Conservation (phyloP, 306 rosid genomes). For the Inga oerstediana region DNA sequence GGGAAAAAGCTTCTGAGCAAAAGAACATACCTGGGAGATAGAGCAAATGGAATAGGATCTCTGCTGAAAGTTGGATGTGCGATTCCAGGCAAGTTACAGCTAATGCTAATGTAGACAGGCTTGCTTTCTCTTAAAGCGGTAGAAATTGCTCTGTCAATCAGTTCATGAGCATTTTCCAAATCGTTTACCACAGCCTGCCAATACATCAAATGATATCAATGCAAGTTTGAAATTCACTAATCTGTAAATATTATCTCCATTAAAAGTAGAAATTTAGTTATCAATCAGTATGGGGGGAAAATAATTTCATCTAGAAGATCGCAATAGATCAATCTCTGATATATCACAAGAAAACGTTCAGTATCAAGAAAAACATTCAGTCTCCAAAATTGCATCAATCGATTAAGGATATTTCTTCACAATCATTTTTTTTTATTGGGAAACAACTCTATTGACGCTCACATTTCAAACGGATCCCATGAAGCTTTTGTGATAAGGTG, state of each 20-base stretch:
- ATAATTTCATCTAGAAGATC: not conserved
- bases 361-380: not conserved
- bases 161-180: slow-evolving; percentile 50
- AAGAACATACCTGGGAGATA: slow-evolving; percentile 43
- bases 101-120: slow-evolving; percentile 52
- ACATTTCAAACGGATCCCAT: not conserved
- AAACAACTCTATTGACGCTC: not conserved
- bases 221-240: not conserved
- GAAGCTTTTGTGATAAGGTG: not conserved
- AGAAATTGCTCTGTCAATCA: slow-evolving; percentile 50
- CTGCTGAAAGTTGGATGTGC: slow-evolving; percentile 46
- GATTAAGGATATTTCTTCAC: not conserved
- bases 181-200: slow-evolving; percentile 53
- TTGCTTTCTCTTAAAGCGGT: slow-evolving; percentile 51
- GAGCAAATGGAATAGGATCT: slow-evolving; percentile 50
- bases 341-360: not conserved
- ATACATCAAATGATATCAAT: not conserved
- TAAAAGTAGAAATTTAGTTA: not conserved
- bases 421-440: not conserved
- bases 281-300: not conserved
- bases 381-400: not conserved
- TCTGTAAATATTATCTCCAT: not conserved
- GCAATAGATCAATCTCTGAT: not conserved
- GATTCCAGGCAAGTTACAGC: slow-evolving; percentile 50
- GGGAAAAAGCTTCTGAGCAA: slow-evolving; percentile 1